A percentile compares a stretch with the other conserved stretches of the same genome.
Conservation (phyloP, 2,329 filamentous ascomycete species). For the Fonsecaea monophora region DNA sequence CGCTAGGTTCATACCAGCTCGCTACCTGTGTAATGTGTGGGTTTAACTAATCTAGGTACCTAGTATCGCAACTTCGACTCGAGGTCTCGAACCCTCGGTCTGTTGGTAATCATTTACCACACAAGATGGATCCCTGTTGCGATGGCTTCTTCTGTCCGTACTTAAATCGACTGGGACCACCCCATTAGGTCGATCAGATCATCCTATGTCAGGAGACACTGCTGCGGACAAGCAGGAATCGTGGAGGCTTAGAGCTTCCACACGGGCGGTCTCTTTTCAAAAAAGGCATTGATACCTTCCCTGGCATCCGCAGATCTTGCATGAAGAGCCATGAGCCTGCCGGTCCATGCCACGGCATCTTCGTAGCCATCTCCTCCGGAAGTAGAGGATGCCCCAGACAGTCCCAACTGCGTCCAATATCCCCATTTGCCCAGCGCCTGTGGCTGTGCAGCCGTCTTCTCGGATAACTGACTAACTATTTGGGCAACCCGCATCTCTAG, state of each 20-base stretch:
- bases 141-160: too few species aligned
- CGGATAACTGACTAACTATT: constrained; percentile 34
- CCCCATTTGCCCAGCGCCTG: constrained; percentile 40
- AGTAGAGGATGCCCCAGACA: constrained; percentile 21
- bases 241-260: constrained; percentile 34
- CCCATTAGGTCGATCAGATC: too few species aligned
- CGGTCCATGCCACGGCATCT: constrained; percentile 39
- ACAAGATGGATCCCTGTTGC: too few species aligned
- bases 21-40: background rate
- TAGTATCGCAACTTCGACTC: background rate
- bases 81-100: background rate
- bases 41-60: background rate
- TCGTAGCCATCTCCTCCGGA: constrained; percentile 39
- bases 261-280: constrained; percentile 35
- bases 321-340: constrained; percentile 39
- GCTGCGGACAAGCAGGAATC: background rate
- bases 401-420: constrained; percentile 38
- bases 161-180: too few species aligned
- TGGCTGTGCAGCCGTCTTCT: constrained; percentile 34
- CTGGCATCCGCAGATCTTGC: constrained; percentile 36
- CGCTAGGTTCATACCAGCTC: background rate
- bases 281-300: constrained; percentile 38
- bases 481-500: constrained; percentile 35
- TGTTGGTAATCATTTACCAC: background rate
- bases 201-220: background rate